Conservation (phyloP, 2,329 filamentous ascomycete species). For the Trichoderma sp. region DNA sequence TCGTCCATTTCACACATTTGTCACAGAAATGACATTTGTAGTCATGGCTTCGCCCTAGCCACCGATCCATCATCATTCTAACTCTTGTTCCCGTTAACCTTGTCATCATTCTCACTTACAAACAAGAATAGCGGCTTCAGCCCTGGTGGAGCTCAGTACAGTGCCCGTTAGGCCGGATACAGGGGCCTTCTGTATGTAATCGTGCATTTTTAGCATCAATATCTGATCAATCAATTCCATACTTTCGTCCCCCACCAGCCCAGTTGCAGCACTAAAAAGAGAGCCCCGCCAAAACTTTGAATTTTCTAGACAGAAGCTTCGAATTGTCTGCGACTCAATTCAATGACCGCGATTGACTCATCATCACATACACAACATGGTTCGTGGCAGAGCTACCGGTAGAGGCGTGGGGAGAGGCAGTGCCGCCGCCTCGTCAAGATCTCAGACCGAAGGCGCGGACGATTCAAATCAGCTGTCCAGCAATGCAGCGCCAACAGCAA, state of each 20-base stretch:
- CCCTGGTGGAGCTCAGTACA: neutral
- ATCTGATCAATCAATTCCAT: neutral
- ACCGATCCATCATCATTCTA: neutral
- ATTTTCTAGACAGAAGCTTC: constrained; percentile 21
- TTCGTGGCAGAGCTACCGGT: constrained; percentile 33
- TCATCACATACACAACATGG: constrained; percentile 28
- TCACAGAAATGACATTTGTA: neutral
- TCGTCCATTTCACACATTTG: neutral
- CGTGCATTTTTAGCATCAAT: neutral
- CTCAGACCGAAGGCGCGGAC: constrained; percentile 25
- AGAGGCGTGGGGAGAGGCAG: constrained; percentile 34
- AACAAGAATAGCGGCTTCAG: neutral
- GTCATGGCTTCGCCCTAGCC: neutral
- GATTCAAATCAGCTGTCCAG: neutral
- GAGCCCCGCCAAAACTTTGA: constrained; percentile 27
- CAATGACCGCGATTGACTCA: constrained; percentile 9
- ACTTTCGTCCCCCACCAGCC: constrained; percentile 31
- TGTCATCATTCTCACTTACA: neutral
- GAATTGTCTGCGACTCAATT: neutral
- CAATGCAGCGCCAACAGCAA: constrained; percentile 16
- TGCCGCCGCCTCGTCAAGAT: constrained; percentile 28
- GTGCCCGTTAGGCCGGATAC: constrained; percentile 6
- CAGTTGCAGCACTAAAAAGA: constrained; percentile 23
- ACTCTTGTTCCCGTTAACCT: neutral
- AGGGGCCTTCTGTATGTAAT: neutral